Conservation (phyloP, 2,329 filamentous ascomycete species). For the Colletotrichum tofieldiae region DNA sequence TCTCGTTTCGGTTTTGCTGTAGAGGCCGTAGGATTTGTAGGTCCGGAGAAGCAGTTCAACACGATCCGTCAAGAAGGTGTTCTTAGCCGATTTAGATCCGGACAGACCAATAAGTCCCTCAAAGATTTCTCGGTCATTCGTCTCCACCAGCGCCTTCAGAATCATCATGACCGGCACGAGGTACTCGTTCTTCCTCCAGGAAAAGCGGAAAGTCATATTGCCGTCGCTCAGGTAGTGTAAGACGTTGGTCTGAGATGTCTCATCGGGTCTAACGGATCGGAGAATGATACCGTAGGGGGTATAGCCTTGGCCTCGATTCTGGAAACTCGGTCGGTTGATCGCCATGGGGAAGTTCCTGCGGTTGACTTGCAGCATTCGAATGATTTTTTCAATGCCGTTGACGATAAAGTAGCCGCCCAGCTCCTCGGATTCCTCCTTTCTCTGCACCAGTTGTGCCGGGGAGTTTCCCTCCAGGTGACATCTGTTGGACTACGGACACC, state of each 20-base stretch:
- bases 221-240: constrained; percentile 96
- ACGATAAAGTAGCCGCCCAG: constrained; percentile 97
- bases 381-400: constrained; percentile 97
- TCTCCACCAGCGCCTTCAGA: constrained; percentile 93
- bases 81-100: constrained; percentile 83
- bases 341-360: constrained; percentile 96
- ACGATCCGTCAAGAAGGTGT: constrained; percentile 95
- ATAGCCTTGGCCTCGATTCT: constrained; percentile 88
- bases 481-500: constrained; percentile 78
- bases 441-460: constrained; percentile 84
- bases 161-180: constrained; percentile 98
- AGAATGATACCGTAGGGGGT: constrained; percentile 93
- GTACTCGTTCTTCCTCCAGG: constrained; percentile 97
- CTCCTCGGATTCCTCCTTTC: constrained; percentile 96
- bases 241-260: constrained; percentile 97
- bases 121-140: constrained; percentile 96
- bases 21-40: constrained; percentile 91
- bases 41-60: constrained; percentile 93
- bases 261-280: constrained; percentile 93
- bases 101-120: constrained; percentile 89
- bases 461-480: constrained; percentile 92
- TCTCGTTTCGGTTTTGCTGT: constrained; percentile 85
- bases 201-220: constrained; percentile 97
- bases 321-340: constrained; percentile 91
- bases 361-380: constrained; percentile 91